A percentile compares a stretch with the other conserved stretches of the same genome.
phyloP scores from a whole-genome alignment of 2,329 filamentous ascomycete species.

The Ampelomyces quisqualis region DNA sequence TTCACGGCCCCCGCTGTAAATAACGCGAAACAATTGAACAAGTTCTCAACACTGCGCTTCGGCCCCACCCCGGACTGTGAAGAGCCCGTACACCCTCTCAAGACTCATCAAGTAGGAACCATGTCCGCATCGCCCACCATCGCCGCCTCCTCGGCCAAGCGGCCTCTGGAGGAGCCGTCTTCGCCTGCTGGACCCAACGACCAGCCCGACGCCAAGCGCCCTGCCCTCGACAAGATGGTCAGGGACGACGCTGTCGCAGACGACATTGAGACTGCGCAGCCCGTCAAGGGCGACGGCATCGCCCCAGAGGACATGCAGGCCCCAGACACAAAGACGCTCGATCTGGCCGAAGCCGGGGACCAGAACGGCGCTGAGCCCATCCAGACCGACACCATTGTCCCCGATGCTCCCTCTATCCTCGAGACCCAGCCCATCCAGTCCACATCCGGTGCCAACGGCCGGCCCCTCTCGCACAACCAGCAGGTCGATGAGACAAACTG shows the following conservation, averaged over 20 bases:
- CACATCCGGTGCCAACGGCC: constrained; percentile 56
- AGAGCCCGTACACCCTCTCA: constrained; percentile 26
- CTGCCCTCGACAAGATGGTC: constrained; percentile 87
- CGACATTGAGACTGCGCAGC: constrained; percentile 48
- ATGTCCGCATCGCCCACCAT: constrained; percentile 52
- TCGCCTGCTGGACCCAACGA: constrained; percentile 89
- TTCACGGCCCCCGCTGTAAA: constrained; percentile 75
- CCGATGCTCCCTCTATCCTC: constrained; percentile 56
- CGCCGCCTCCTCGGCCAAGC: constrained; percentile 71
- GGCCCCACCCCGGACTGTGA: constrained; percentile 34
- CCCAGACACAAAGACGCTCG: constrained; percentile 29
- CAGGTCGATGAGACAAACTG: constrained; percentile 87
- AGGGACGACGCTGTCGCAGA: constrained; percentile 61
- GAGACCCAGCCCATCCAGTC: constrained; percentile 62
- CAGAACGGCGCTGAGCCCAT: constrained; percentile 58
- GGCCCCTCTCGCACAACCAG: constrained; percentile 48
- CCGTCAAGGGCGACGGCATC: constrained; percentile 39
- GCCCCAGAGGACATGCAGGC: constrained; percentile 37
- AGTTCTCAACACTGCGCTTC: constrained; percentile 31
- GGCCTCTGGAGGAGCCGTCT: constrained; percentile 93
- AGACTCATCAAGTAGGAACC: constrained; percentile 33
- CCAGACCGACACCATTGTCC: constrained; percentile 69
- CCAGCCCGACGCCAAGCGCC: constrained; percentile 95
- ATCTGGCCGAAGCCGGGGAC: constrained; percentile 33
- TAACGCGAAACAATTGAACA: constrained; percentile 51